Percentiles rank a stretch among this genome's conserved stretches.
phyloP scores from a whole-genome alignment of 306 rosid species.

The Cicer cuneatum region DNA sequence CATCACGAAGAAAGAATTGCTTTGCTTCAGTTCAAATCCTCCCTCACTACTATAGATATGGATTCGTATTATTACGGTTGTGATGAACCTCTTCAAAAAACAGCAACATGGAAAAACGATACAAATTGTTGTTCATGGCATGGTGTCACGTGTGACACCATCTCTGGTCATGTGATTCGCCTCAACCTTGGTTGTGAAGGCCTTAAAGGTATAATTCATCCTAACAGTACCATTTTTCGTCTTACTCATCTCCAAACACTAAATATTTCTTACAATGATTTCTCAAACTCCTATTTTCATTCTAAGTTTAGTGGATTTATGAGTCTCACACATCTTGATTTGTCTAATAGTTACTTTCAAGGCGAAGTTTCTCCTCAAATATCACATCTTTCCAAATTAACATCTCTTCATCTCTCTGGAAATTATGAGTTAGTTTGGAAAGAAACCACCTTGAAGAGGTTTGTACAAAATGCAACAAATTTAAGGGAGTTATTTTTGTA shows the following conservation, averaged over 20 bases:
- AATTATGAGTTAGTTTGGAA: neutral
- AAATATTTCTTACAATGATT: neutral
- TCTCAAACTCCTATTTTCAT: neutral
- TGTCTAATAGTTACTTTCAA: neutral
- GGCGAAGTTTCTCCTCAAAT: conserved; percentile 3
- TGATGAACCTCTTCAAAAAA: neutral
- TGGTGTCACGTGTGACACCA: conserved; percentile 25
- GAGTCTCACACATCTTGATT: neutral
- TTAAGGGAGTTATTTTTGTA: neutral
- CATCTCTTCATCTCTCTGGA: neutral
- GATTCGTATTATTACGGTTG: no score
- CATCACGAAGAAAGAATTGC: neutral
- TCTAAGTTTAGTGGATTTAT: neutral
- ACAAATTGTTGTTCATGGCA: conserved; percentile 43
- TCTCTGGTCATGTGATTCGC: conserved; percentile 23
- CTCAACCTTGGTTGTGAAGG: conserved; percentile 26
- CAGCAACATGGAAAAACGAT: conserved; percentile 13
- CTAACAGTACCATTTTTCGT: neutral
- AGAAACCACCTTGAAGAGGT: conserved; percentile 4
- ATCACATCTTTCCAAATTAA: conserved; percentile 20
- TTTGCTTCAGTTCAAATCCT: neutral
- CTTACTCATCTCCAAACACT: conserved; percentile 35
- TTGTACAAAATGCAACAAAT: conserved; percentile 16
- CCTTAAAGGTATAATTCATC: conserved; percentile 1
- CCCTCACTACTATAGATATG: neutral